A percentile compares a stretch with the other conserved stretches of the same genome.
Conservation (phyloP, 306 rosid species). For the Lathyrus tuberosus region DNA sequence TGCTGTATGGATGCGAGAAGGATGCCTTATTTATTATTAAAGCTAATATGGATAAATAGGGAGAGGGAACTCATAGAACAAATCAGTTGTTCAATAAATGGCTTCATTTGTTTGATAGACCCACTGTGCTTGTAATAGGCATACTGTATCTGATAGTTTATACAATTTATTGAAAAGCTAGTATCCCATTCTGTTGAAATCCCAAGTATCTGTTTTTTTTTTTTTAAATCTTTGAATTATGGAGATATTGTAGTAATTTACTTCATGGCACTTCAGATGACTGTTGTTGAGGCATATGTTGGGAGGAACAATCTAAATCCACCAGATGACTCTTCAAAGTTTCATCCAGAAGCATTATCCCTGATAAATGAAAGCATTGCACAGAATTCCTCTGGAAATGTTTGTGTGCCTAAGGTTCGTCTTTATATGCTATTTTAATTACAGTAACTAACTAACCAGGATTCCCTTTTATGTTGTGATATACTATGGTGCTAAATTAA, state of each 20-base stretch:
- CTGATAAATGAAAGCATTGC: constrained; percentile 83
- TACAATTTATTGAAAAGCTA: constrained; percentile 12
- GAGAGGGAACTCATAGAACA: constrained; percentile 20
- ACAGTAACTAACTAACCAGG: constrained; percentile 7
- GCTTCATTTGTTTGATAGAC: constrained; percentile 32
- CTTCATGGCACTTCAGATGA: constrained; percentile 62
- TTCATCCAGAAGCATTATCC: constrained; percentile 52
- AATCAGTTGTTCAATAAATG: constrained; percentile 29
- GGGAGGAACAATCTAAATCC: constrained; percentile 63
- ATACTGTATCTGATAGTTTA: constrained; percentile 27
- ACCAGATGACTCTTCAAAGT: constrained; percentile 60
- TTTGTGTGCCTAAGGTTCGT: constrained; percentile 74
- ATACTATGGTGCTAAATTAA: constrained; percentile 12
- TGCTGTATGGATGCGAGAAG: constrained; percentile 28
- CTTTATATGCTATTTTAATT: constrained; percentile 35
- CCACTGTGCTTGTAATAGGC: constrained; percentile 26
- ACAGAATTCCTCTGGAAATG: constrained; percentile 83
- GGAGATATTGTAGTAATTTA: constrained; percentile 11
- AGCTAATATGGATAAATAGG: constrained; percentile 18
- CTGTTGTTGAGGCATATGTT: constrained; percentile 85
- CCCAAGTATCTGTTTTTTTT: constrained; percentile 21
- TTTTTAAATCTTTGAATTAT: constrained; percentile 32
- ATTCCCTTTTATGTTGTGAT: constrained; percentile 34
- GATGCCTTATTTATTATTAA: constrained; percentile 14
- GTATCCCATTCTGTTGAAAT: constrained; percentile 24